Conservation (phyloP, 345 rosid species). For the Lagerstroemia speciosa region DNA sequence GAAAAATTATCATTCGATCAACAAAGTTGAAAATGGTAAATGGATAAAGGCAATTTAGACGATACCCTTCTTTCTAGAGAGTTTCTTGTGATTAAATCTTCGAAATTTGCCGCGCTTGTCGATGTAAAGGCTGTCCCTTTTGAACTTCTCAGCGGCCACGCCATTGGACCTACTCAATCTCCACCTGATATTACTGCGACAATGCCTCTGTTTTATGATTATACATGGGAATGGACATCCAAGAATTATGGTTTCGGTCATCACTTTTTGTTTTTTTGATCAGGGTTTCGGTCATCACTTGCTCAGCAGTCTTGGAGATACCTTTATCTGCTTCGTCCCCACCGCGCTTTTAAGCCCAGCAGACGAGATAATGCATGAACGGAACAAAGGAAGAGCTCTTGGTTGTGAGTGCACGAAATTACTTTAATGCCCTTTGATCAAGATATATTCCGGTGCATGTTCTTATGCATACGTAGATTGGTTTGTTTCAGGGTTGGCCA, state of each 20-base stretch:
- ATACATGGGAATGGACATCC: constrained; percentile 11
- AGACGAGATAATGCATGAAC: too few species aligned
- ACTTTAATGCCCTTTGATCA: too few species aligned
- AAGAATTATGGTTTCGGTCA: constrained; percentile 7
- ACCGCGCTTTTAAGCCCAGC: too few species aligned
- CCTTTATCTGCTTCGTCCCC: too few species aligned
- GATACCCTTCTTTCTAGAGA: constrained; percentile 64
- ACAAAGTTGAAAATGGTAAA: not conserved
- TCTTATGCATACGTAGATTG: too few species aligned
- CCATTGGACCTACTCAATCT: not conserved
- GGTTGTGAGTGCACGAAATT: too few species aligned
- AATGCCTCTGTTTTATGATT: constrained; percentile 1
- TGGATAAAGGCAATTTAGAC: not conserved
- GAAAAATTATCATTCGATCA: not conserved
- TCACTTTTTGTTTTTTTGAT: too few species aligned
- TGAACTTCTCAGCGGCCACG: constrained; percentile 8
- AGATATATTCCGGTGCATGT: too few species aligned
- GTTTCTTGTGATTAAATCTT: constrained; percentile 53
- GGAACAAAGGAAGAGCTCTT: too few species aligned
- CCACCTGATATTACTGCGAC: not conserved
- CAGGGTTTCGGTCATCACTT: too few species aligned
- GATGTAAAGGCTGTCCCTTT: constrained; percentile 46
- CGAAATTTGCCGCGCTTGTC: constrained; percentile 61
- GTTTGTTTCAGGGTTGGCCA: too few species aligned
- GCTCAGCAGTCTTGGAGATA: too few species aligned